A percentile compares a stretch with the other conserved stretches of the same genome.
phyloP scores from a whole-genome alignment of 257 asterid species.

The Solanum sejunctum region DNA sequence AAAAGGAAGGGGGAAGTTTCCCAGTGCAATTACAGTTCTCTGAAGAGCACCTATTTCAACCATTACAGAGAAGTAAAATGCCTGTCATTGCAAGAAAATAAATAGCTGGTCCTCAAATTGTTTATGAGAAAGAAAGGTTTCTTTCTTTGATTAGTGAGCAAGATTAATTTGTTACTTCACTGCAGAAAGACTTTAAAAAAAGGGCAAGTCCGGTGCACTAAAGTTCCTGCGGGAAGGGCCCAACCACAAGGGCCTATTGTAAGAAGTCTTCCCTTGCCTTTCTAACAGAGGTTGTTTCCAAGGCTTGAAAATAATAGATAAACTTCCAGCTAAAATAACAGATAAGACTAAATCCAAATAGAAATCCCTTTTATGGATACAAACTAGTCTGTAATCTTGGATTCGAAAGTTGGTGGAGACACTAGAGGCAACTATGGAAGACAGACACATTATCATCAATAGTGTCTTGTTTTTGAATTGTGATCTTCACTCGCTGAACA shows the following conservation, averaged over 20 bases:
- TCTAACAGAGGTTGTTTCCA: too few relatives aligned
- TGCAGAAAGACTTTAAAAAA: neutral
- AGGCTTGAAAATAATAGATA: neutral
- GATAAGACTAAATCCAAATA: neutral
- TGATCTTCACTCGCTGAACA: neutral
- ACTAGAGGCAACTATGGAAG: neutral
- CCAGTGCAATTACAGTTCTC: neutral
- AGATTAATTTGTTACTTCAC: neutral
- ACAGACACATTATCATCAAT: neutral
- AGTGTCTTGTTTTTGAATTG: neutral
- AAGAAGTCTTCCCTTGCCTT: too few relatives aligned
- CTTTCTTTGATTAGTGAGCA: neutral
- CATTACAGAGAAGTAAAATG: neutral
- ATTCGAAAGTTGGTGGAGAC: neutral
- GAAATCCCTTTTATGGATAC: neutral
- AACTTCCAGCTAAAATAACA: neutral
- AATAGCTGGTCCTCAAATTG: neutral
- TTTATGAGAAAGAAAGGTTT: neutral
- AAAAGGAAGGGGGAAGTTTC: neutral
- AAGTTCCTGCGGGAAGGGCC: too few relatives aligned
- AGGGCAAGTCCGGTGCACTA: too few relatives aligned
- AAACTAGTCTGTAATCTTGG: neutral
- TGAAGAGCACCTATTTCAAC: neutral
- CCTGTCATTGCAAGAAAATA: neutral
- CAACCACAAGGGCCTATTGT: too few relatives aligned